These are phyloP conservation scores for Oryza longistaminata DNA, from an alignment of 176 grass and related monocot genomes.

Conservation along the genomic window DNA sequence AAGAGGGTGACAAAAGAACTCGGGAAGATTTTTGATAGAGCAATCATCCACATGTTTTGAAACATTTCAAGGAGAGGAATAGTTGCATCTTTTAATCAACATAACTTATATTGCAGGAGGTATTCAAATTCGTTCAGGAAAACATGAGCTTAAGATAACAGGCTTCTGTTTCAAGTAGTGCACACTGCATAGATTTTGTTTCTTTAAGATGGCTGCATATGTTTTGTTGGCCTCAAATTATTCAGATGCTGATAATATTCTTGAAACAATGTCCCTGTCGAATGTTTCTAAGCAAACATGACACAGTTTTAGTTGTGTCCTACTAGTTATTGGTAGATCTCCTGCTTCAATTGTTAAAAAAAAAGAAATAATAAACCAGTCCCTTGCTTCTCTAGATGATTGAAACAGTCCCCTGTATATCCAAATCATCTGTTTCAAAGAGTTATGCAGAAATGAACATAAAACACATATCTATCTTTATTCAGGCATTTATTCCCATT, in stretches of 20 bases:
- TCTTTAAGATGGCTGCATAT: background rate
- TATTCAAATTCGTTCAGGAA: background rate
- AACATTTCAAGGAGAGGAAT: background rate
- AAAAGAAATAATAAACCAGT: slow-evolving; percentile 1
- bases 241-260: background rate
- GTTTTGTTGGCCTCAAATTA: background rate
- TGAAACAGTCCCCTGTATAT: background rate
- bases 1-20: background rate
- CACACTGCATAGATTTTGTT: background rate
- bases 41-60: background rate
- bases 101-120: background rate
- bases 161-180: background rate
- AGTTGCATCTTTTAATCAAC: background rate
- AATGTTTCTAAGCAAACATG: background rate
- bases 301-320: background rate
- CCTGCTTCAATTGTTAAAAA: background rate
- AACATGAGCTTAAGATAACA: background rate
- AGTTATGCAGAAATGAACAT: slow-evolving; percentile 22
- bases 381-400: too few relatives aligned
- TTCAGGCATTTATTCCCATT: background rate
- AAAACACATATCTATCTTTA: slow-evolving; percentile 21
- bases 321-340: background rate
- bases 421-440: background rate
- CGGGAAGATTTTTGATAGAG: background rate
- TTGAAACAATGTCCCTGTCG: background rate